Evolutionary conservation across 2,329 filamentous ascomycete genomes (phyloP).

Genomic region (Leptographium procerum): DNA sequence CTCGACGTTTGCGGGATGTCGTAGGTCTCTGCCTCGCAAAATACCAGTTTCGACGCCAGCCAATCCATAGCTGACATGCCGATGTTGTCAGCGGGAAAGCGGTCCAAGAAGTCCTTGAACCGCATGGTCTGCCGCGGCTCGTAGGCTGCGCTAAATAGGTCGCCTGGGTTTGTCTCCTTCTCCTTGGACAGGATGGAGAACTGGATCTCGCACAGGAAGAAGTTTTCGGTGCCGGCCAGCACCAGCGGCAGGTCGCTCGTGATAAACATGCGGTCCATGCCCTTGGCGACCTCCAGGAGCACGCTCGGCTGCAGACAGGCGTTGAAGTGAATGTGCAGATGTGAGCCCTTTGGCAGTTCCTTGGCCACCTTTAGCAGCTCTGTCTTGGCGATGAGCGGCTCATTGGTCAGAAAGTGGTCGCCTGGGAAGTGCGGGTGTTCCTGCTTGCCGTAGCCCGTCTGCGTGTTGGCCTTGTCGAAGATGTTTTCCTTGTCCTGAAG

Average conservation of each 20-base stretch:
- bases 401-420: constrained; percentile 49
- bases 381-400: constrained; percentile 42
- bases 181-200: constrained; percentile 39
- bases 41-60: constrained; percentile 51
- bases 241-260: constrained; percentile 45
- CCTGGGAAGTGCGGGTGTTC: constrained; percentile 32
- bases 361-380: constrained; percentile 44
- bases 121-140: constrained; percentile 28
- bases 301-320: constrained; percentile 53
- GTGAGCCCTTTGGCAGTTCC: constrained; percentile 57
- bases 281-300: constrained; percentile 43
- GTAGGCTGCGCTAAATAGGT: constrained; percentile 41
- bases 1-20: constrained; percentile 34
- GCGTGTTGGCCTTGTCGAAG: constrained; percentile 22
- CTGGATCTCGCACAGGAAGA: constrained; percentile 46
- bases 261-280: constrained; percentile 57
- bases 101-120: constrained; percentile 28
- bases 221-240: constrained; percentile 24
- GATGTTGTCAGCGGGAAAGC: constrained; percentile 19
- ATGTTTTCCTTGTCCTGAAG: constrained; percentile 23
- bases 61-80: constrained; percentile 32
- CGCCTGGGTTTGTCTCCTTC: constrained; percentile 18
- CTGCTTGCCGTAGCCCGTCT: constrained; percentile 30
- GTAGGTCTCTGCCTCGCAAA: constrained; percentile 49
- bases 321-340: constrained; percentile 70